phyloP scores from a whole-genome alignment of 768 basidiomycete species.

The Sporobolomyces pararoseus region DNA sequence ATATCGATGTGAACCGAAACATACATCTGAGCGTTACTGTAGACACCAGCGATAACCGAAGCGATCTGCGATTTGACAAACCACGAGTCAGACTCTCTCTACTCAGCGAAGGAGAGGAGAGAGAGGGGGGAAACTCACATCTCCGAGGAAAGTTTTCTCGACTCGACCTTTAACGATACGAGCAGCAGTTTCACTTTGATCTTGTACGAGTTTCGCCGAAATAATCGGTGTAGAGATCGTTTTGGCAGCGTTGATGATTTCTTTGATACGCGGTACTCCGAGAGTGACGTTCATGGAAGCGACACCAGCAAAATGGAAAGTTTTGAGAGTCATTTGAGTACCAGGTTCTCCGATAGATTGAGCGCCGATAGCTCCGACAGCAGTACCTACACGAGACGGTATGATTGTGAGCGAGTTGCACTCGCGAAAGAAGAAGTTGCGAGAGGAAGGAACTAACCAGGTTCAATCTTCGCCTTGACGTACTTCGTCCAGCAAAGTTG shows the following conservation, averaged over 20 bases:
- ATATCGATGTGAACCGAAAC: conserved; percentile 87
- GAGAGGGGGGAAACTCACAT: conserved; percentile 59
- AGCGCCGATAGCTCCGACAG: conserved; percentile 96
- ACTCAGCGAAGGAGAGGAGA: neutral
- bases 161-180: conserved; percentile 94
- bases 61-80: conserved; percentile 62
- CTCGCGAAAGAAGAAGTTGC: neutral
- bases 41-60: conserved; percentile 88
- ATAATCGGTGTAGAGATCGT: conserved; percentile 96
- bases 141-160: conserved; percentile 89
- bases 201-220: conserved; percentile 84
- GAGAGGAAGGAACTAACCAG: conserved; percentile 56
- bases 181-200: conserved; percentile 77
- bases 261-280: conserved; percentile 99
- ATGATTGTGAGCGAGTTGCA: neutral
- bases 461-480: conserved; percentile 92
- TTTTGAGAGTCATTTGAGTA: conserved; percentile 99
- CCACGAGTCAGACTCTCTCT: neutral
- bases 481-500: conserved; percentile 87
- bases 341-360: conserved; percentile 99
- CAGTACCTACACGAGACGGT: conserved; percentile 64
- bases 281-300: conserved; percentile 99
- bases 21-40: conserved; percentile 87
- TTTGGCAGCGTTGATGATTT: conserved; percentile 99
- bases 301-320: conserved; percentile 99